Evolutionary conservation across 306 rosid species (phyloP).

Genomic region (Lotus japonicus): DNA sequence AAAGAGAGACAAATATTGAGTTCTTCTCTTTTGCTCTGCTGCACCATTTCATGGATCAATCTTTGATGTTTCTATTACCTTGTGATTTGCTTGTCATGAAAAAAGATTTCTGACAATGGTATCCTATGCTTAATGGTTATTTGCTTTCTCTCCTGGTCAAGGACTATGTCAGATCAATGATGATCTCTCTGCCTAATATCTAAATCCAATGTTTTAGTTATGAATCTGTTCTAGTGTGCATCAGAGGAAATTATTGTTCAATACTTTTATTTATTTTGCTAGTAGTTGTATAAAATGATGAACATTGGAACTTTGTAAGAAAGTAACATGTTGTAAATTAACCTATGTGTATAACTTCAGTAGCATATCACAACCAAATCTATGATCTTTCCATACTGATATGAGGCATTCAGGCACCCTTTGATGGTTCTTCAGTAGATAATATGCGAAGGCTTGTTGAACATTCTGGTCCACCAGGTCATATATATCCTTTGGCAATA

Average conservation of each 20-base stretch:
- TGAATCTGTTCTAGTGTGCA: background rate
- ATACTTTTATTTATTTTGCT: background rate
- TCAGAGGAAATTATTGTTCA: background rate
- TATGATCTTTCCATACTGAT: constrained; percentile 36
- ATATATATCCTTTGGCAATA: constrained; percentile 80
- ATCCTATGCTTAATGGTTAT: background rate
- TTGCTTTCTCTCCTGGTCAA: constrained; percentile 7
- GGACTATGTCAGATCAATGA: background rate
- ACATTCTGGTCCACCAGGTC: constrained; percentile 83
- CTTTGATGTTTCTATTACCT: too few species aligned
- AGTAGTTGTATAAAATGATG: background rate
- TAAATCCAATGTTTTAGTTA: background rate
- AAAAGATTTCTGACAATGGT: background rate
- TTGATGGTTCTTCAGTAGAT: constrained; percentile 84
- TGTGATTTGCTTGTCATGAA: constrained; percentile 12
- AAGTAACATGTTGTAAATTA: background rate
- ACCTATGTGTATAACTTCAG: background rate
- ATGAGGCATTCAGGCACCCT: constrained; percentile 73
- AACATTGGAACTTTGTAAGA: background rate
- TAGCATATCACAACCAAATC: constrained; percentile 1
- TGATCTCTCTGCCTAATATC: background rate
- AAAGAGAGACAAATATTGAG: background rate
- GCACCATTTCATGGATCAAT: too few species aligned
- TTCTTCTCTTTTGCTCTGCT: constrained; percentile 12
- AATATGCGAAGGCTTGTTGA: constrained; percentile 88